phyloP scores from a whole-genome alignment of 108 stramenopile genomes.

The Skeletonema grethae region DNA sequence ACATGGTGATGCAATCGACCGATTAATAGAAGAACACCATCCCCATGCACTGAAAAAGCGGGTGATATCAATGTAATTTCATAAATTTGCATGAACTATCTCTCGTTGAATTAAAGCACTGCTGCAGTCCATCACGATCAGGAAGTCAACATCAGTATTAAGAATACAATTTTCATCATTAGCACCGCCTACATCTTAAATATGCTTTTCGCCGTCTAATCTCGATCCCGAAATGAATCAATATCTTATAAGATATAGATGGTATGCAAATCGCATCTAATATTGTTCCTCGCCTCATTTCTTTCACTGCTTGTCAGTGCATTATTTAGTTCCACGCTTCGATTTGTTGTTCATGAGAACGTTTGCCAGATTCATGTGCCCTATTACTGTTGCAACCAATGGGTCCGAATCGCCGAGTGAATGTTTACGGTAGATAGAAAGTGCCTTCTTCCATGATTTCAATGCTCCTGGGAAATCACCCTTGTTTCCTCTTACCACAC shows the following conservation, averaged over 20 bases:
- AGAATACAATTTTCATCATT: too few relatives aligned
- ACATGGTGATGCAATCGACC: conserved; percentile 28
- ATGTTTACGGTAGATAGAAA: conserved; percentile 44
- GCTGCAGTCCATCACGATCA: too few relatives aligned
- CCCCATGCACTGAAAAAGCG: conserved; percentile 35
- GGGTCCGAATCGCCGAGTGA: conserved; percentile 37
- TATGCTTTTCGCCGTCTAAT: too few relatives aligned
- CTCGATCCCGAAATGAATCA: too few relatives aligned
- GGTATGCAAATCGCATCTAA: too few relatives aligned
- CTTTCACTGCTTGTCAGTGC: too few relatives aligned
- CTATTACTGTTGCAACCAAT: conserved; percentile 37
- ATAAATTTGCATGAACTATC: not conserved
- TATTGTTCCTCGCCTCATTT: too few relatives aligned
- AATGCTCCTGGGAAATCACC: conserved; percentile 47
- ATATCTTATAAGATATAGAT: too few relatives aligned
- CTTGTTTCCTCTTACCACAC: conserved; percentile 48
- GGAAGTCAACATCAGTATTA: too few relatives aligned
- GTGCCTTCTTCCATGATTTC: conserved; percentile 51
- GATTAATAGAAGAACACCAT: conserved; percentile 40
- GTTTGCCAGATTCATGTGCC: conserved; percentile 33
- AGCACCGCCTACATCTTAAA: too few relatives aligned
- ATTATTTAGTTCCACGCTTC: not conserved
- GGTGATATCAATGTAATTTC: conserved; percentile 18
- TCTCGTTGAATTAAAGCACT: too few relatives aligned
- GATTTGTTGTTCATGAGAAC: conserved; percentile 19